These are phyloP conservation scores for Paralagenidium karlingii DNA, from an alignment of 352 stramenopile species.

Conservation along the genomic window DNA sequence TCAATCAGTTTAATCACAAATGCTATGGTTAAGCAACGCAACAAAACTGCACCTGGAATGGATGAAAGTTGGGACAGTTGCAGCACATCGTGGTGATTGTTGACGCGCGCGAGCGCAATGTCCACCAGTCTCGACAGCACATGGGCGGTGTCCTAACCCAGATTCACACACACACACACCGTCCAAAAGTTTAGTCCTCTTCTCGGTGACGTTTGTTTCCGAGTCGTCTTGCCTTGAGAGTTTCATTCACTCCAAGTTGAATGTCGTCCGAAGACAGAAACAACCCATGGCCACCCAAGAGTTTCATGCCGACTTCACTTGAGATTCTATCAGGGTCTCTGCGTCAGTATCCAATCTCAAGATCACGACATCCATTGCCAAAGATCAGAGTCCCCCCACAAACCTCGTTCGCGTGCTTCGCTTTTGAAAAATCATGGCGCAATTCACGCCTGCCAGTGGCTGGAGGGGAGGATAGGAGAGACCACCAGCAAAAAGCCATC, in stretches of 20 bases:
- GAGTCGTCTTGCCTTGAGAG: slow-evolving; percentile 68
- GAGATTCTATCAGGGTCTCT: slow-evolving; percentile 35
- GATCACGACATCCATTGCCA: not conserved
- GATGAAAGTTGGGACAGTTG: slow-evolving; percentile 85
- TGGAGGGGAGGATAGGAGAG: slow-evolving; percentile 8
- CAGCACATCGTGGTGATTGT: slow-evolving; percentile 79
- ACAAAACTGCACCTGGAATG: slow-evolving; percentile 43
- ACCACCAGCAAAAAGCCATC: not conserved
- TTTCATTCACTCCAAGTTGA: slow-evolving; percentile 97
- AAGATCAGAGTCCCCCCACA: not conserved
- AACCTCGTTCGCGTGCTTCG: slow-evolving; percentile 82
- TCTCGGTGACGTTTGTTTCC: slow-evolving; percentile 10
- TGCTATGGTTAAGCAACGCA: not conserved
- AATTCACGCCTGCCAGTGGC: slow-evolving; percentile 56
- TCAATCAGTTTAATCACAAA: no score
- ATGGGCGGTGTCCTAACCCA: slow-evolving; percentile 46
- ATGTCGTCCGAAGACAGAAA: slow-evolving; percentile 97
- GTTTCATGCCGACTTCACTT: slow-evolving; percentile 93
- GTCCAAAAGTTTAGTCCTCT: not conserved
- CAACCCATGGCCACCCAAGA: slow-evolving; percentile 93
- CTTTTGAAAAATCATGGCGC: slow-evolving; percentile 94
- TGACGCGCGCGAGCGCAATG: slow-evolving; percentile 94
- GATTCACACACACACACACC: not conserved
- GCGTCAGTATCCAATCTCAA: not conserved
- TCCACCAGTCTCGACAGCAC: slow-evolving; percentile 92